Base-by-base conservation (phyloP, 2,329 filamentous ascomycete genomes). In the Trichoderma atrobrunneum region DNA sequence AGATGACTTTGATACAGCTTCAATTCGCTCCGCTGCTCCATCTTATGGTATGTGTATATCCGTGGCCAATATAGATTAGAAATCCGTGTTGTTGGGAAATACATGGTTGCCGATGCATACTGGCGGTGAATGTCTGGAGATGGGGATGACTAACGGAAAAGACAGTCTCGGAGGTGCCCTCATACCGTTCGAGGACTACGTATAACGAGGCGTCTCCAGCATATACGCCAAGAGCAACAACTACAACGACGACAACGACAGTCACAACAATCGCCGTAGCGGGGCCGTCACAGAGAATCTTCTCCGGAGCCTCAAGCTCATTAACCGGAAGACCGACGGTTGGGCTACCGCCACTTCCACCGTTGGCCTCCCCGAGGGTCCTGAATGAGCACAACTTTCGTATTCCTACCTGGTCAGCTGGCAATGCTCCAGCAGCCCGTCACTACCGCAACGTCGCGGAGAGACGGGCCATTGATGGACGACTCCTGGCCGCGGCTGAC, bases 1-100 rank as follows among this genome's bases (percentile, higher is more conserved):
- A 7, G 87, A 89, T 73, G 90, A 92, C 78, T 89, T 91, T 72
- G 90, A 92, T 76, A 91, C 90, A 26, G 86, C 88, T 7, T 92
- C 91, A 11, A 87, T 92, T 73, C 88, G 85, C 75, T 92, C 90
- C 21, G 87, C 87, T 8, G 90, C 90, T n/a, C 90, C 90, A 54
- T 92, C 90, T 11, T 92, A 92, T 79, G 84, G 88, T 90, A 76
- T 85, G 87, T 82, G 48, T 6, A 63, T 4, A 32, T 16, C 11
- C 7, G 12, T 30, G 18, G 5, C 30, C 32, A 39, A 24, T 24
- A 2, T n/a, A 34, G 16, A 39, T 39, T 10, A 34, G 12, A 16
- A 34, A 6, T 24, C n/a, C 5, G 34, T 11, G n/a, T 26, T 54
- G 39, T 32, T 32, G 39, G 18, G 36, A 30, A 51, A 51, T 18